Evolutionary conservation across 2,329 filamentous ascomycete species (phyloP), one percentile per base, ranked within the genome.

Genomic region (Botrytis aclada): DNA sequence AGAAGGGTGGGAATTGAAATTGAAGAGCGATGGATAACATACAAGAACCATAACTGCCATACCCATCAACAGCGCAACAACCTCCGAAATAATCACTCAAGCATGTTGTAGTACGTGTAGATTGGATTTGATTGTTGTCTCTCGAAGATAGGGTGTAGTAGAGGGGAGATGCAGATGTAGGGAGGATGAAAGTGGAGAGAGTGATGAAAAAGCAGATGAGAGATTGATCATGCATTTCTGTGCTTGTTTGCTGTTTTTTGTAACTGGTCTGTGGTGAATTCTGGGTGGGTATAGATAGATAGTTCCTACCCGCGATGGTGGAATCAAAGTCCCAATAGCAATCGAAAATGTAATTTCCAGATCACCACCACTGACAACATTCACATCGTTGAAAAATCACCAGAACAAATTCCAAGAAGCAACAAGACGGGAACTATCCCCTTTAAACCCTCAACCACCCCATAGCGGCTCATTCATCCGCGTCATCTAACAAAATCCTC

Each of bases 71-170:
- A 29, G 32, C 29, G 22, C 63, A 72, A 34, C 71, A 69, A 14
- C 63, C 71, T 25, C 71, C 71, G 25, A 67, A 61, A 69, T 45
- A 41, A 54, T 41, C 60, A 77, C 39, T 74, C 51, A 69, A 60
- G 71, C 67, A 70, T 58, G 70, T 66, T 16, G 64, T 74, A 25
- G 74, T 72, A 20, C 22, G 25, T 3, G 66, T 54, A 45, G 58
- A 67, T 61, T 20, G 51, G 6, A 25, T 58, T 25, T 29, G 51
- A 12, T 18, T 29, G 4, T 5, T 8, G 2, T 65, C 62, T 32
- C 39, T 41, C 10, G n/a, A 22, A 9, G 39, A 25, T 12, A 9
- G 14, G 12, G 39, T 3, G 51, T 56, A 29, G 51, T 56, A 54
- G 51, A 54, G 51, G 6, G 51, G 51, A 54, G 25, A 54, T 16